These are phyloP conservation scores for Ilyonectria mors-panacis DNA, from an alignment of 2,329 filamentous ascomycete genomes.

Conservation along the genomic window DNA sequence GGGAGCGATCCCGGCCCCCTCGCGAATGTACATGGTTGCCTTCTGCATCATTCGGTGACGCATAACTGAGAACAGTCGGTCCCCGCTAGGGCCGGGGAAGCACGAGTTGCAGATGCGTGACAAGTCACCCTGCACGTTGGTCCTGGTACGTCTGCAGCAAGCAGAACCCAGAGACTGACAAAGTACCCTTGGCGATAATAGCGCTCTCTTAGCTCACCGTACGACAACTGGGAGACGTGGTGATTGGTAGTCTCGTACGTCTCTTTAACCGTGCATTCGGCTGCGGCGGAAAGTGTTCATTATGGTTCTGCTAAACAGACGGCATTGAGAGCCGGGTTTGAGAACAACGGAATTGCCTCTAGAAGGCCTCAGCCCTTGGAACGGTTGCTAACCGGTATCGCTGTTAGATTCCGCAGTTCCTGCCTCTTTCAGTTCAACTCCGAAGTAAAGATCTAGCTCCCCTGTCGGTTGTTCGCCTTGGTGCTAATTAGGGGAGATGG, in stretches of 20 bases:
- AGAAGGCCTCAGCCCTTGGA: slow-evolving; percentile 6
- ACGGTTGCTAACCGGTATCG: neutral
- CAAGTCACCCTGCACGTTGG: slow-evolving; percentile 37
- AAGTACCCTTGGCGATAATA: neutral
- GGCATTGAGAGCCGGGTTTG: neutral
- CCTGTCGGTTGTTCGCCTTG: slow-evolving; percentile 10
- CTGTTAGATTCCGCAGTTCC: slow-evolving; percentile 2
- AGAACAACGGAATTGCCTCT: slow-evolving; percentile 8
- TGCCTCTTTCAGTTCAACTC: slow-evolving; percentile 17
- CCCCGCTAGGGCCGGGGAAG: slow-evolving; percentile 43
- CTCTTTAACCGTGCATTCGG: slow-evolving; percentile 15
- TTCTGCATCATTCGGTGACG: neutral
- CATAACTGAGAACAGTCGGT: slow-evolving; percentile 11
- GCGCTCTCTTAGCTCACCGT: slow-evolving; percentile 12
- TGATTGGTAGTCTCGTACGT: slow-evolving; percentile 12
- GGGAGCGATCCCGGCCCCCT: neutral
- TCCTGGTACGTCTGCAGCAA: slow-evolving; percentile 17
- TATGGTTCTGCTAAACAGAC: slow-evolving; percentile 13
- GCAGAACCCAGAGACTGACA: neutral
- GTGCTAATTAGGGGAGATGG: neutral
- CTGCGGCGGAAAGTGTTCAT: slow-evolving; percentile 23
- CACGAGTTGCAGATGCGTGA: slow-evolving; percentile 43
- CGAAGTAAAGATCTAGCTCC: slow-evolving; percentile 12
- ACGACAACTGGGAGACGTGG: neutral
- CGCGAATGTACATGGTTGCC: neutral